Evolutionary conservation across 768 basidiomycete genomes (phyloP), one percentile per base, ranked within the genome.

Genomic region (Cystobasidium onofrii): DNA sequence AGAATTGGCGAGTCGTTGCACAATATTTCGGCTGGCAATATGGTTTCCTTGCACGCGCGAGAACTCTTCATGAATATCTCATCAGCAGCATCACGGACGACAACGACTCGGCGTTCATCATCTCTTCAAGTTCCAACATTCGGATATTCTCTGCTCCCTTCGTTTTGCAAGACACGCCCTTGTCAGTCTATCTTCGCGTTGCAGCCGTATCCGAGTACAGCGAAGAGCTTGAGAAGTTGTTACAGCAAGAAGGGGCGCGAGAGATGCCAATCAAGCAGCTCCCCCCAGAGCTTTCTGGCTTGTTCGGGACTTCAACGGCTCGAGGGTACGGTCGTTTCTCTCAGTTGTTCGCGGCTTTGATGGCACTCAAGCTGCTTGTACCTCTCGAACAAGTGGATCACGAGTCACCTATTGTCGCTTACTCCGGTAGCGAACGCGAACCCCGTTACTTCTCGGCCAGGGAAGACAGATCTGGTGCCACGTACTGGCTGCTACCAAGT

Each of bases 21-120:
- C 90, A 92, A 76, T 76, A 86, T 33, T 90, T 90, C 78, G 92
- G 91, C 17, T 91, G 86, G 80, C 85, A 89, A 54, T 83, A 86
- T 17, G 90, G 88, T 17, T 87, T 87, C 77, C 84, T 85, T 34
- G 82, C 87, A 0, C 85, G 92, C 54, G 85, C 86, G 20, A 85
- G 87, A 31, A 84, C 86, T 73, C 81, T 91, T 0, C 89, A 92
- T 78, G 80, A 88, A 29, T 83, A 84, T 57, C 83, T 83, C 29
- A 82, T 88, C 36, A 79, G 81, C 27, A 82, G 84, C 4, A 82
- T 90, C 64, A 84, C 86, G 75, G 78, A 78, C 12, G 71, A 73
- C 0, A 74, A 80, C 29, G 67, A 81, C 15, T 85, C 85, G 18
- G 73, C 81, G 1, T 80, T 83, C 64, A 81, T 89, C 57, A 82